Conservation (phyloP, 768 basidiomycete species). For the Boletus pseudopeckii region DNA sequence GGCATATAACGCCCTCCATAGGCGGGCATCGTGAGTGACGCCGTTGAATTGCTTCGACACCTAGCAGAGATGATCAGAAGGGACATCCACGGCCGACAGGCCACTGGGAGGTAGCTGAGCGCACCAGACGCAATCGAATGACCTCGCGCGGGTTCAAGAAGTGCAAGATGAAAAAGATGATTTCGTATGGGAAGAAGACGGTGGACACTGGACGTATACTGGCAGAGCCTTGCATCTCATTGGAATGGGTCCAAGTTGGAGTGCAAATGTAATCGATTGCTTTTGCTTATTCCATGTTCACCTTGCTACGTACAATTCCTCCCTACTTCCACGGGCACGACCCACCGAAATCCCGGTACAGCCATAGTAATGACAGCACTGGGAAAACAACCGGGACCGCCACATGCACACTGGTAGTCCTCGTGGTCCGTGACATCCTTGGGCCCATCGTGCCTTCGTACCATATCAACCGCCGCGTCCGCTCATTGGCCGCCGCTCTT, state of each 20-base stretch:
- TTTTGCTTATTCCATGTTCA: not conserved
- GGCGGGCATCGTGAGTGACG: slow-evolving; percentile 13
- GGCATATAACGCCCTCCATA: slow-evolving; percentile 20
- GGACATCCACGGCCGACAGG: not conserved
- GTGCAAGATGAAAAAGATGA: slow-evolving; percentile 13
- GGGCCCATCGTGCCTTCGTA: no score
- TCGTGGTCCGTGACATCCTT: no score
- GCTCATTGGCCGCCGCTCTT: not conserved
- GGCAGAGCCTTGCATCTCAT: slow-evolving; percentile 11
- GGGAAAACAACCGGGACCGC: no score
- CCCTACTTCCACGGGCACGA: not conserved
- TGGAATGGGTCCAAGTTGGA: not conserved
- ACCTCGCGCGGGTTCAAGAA: slow-evolving; percentile 16
- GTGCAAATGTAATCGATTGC: not conserved
- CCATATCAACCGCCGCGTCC: not conserved
- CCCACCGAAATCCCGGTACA: not conserved
- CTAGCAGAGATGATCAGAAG: slow-evolving; percentile 7
- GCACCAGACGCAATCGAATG: slow-evolving; percentile 16
- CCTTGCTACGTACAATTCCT: not conserved
- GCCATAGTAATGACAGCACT: not conserved
- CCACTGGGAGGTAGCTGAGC: no score
- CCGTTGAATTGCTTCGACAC: slow-evolving; percentile 17
- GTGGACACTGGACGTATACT: not conserved
- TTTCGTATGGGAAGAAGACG: slow-evolving; percentile 15
- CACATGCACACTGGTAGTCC: not conserved